Percentiles rank a stretch among this genome's conserved stretches.
phyloP scores from a whole-genome alignment of 2,329 filamentous ascomycete genomes.

The Paraphaeosphaeria minitans region DNA sequence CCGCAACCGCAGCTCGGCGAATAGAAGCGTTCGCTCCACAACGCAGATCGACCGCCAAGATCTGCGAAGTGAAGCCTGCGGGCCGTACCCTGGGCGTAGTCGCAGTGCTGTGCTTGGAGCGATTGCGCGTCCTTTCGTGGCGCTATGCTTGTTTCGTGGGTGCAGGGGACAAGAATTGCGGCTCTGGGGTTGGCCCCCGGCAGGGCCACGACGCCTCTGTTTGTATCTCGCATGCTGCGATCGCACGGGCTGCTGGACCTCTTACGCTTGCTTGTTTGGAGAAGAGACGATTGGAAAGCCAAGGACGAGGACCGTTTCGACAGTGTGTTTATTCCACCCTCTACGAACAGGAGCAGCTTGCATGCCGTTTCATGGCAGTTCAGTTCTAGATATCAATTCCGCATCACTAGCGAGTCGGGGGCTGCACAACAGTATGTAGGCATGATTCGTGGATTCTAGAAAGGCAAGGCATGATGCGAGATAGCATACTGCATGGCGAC shows the following conservation, averaged over 20 bases:
- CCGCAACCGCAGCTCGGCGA: background rate
- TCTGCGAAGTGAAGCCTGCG: background rate
- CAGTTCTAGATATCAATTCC: background rate
- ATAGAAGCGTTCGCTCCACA: background rate
- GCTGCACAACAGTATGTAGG: background rate
- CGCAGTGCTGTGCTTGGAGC: background rate
- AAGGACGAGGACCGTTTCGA: background rate
- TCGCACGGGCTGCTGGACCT: background rate
- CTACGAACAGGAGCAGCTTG: no score
- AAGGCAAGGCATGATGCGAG: background rate
- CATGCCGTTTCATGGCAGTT: background rate
- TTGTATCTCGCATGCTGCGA: background rate
- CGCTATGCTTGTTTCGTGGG: background rate
- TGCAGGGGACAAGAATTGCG: background rate
- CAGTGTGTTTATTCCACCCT: background rate
- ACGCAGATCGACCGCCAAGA: constrained; percentile 1
- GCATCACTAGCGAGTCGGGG: background rate
- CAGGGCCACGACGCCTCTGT: background rate
- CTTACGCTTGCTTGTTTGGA: background rate
- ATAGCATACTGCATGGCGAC: background rate
- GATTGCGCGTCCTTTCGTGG: background rate
- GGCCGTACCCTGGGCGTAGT: background rate
- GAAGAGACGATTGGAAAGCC: background rate
- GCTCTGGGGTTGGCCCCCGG: background rate
- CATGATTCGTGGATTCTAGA: background rate